These are phyloP conservation scores for Pseudogymnoascus sp. DNA, from an alignment of 2,329 filamentous ascomycete genomes.

Conservation along the genomic window DNA sequence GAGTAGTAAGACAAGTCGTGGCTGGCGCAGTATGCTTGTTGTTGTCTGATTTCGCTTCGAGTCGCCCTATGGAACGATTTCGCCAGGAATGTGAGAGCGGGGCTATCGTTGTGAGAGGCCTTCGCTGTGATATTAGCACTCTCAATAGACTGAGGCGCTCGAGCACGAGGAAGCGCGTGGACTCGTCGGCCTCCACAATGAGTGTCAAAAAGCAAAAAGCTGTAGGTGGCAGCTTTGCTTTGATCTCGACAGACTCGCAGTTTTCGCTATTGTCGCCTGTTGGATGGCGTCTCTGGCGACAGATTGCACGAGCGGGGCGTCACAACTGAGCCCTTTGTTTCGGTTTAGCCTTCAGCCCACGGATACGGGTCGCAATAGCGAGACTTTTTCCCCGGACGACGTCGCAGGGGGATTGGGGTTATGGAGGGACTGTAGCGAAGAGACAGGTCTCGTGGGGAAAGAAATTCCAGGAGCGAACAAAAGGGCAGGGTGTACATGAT, in stretches of 20 bases:
- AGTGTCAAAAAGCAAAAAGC: background rate
- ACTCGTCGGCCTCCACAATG: background rate
- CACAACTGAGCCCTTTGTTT: background rate
- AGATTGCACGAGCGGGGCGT: background rate
- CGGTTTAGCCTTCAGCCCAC: background rate
- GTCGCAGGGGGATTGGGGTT: background rate
- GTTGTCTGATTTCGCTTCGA: slow-evolving; percentile 6
- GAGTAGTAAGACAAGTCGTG: slow-evolving; percentile 4
- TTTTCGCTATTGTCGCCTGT: background rate
- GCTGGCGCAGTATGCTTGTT: background rate
- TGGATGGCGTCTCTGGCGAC: background rate
- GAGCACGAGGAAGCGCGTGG: background rate
- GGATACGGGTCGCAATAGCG: background rate
- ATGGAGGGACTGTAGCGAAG: background rate
- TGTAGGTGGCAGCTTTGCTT: background rate
- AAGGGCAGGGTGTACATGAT: slow-evolving; percentile 9
- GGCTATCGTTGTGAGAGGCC: slow-evolving; percentile 5
- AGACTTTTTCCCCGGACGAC: background rate
- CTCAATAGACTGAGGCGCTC: background rate
- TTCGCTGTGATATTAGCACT: background rate
- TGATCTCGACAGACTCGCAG: background rate
- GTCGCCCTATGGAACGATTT: background rate
- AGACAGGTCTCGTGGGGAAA: slow-evolving; percentile 4
- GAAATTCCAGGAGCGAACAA: slow-evolving; percentile 8
- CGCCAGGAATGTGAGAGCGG: slow-evolving; percentile 5